phyloP scores from a whole-genome alignment of 2,329 filamentous ascomycete genomes.

The Tolypocladium amazonense region DNA sequence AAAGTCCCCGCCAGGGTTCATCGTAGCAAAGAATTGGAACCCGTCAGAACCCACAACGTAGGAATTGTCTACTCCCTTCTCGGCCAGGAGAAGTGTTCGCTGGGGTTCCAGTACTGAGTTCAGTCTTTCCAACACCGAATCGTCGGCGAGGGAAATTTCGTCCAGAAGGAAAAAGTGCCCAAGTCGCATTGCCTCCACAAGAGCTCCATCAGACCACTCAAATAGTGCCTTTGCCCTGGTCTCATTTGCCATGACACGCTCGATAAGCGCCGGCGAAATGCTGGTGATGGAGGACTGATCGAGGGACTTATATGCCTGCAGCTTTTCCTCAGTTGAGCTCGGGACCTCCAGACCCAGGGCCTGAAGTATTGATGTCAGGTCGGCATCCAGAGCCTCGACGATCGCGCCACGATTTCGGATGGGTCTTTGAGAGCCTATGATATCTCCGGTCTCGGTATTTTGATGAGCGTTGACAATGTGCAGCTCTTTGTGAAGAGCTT shows the following conservation, averaged over 20 bases:
- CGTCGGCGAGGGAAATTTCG: constrained; percentile 94
- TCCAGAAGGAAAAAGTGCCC: constrained; percentile 90
- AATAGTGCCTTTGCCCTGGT: constrained; percentile 76
- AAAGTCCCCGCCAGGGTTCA: constrained; percentile 98
- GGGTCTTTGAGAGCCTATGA: constrained; percentile 91
- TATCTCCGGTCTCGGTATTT: constrained; percentile 92
- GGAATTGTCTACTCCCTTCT: constrained; percentile 82
- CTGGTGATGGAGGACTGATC: constrained; percentile 36
- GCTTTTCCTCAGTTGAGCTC: constrained; percentile 41
- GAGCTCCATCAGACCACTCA: constrained; percentile 89
- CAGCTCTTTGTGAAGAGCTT: constrained; percentile 64
- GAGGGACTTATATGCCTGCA: constrained; percentile 41
- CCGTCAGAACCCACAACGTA: constrained; percentile 64
- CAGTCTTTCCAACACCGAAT: constrained; percentile 89
- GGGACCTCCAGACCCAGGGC: constrained; percentile 27
- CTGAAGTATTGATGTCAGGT: constrained; percentile 40
- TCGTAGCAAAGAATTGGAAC: constrained; percentile 95
- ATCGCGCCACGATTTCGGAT: constrained; percentile 75
- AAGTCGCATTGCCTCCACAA: constrained; percentile 86
- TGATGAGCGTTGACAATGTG: constrained; percentile 96
- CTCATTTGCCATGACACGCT: constrained; percentile 35
- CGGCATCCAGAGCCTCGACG: constrained; percentile 51
- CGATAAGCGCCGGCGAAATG: constrained; percentile 36
- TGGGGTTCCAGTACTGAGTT: constrained; percentile 94
- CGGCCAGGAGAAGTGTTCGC: constrained; percentile 76